Percentiles rank a stretch among this genome's conserved stretches.
These are phyloP conservation scores for Malassezia slooffiae DNA, from an alignment of 1,284 basidiomycete genomes.

Conservation along the genomic window DNA sequence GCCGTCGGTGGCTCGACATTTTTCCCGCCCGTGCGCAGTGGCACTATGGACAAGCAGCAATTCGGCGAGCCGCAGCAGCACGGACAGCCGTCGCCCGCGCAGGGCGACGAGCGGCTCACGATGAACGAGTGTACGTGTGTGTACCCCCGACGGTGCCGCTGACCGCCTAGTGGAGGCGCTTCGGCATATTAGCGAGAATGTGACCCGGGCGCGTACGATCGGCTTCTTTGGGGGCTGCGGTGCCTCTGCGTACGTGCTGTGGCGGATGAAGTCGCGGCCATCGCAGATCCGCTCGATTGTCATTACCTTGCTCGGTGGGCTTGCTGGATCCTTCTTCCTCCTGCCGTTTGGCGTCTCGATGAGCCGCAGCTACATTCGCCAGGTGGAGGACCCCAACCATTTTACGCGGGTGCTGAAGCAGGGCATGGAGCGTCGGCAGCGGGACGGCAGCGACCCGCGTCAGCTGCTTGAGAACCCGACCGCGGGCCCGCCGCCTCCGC, in stretches of 20 bases:
- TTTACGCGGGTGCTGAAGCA: conserved; percentile 8
- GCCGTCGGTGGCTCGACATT: too few relatives aligned
- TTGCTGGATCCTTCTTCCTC: conserved; percentile 8
- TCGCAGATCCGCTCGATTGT: neutral
- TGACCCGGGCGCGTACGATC: conserved; percentile 7
- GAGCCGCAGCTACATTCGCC: conserved; percentile 8
- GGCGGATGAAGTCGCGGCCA: neutral
- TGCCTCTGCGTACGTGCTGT: conserved; percentile 2
- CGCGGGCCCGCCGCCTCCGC: neutral
- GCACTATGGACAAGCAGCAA: too few relatives aligned
- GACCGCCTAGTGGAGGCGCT: conserved; percentile 6
- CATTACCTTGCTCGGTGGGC: conserved; percentile 8
- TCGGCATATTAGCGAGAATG: conserved; percentile 10
- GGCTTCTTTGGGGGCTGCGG: conserved; percentile 9
- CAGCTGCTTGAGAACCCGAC: neutral
- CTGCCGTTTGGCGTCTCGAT: conserved; percentile 10
- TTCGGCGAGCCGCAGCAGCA: too few relatives aligned
- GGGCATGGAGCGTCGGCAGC: conserved; percentile 8
- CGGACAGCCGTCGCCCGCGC: too few relatives aligned
- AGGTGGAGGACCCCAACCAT: conserved; percentile 12
- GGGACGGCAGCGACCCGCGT: neutral
- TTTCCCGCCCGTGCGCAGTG: too few relatives aligned
- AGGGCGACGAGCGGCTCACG: conserved; percentile 4
- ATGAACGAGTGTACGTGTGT: conserved; percentile 7
- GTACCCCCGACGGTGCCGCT: too few relatives aligned